Evolutionary conservation across 116 monocot genomes (phyloP), one percentile per base, ranked within the genome.

Genomic region (Posidonia oceanica): DNA sequence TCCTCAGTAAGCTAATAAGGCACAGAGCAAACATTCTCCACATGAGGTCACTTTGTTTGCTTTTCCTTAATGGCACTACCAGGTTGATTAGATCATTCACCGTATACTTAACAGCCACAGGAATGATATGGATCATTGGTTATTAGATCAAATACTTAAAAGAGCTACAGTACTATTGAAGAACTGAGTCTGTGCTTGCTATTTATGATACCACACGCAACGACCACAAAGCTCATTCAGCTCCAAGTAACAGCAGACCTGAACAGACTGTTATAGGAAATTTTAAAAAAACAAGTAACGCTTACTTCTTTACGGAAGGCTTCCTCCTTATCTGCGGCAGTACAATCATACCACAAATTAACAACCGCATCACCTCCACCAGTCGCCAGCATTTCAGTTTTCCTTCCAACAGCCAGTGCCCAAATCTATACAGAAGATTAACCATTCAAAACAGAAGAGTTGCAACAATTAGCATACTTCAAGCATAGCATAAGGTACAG

Each of bases 311-410:
- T 98, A 70, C 71, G 80, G 41, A 92, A 85, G 67, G 80, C 83
- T 83, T 89, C 97, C 74, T 87, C 79, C 79, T 87, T 90, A 54
- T 90, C 93, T 51, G 74, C 70, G 76, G 87, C 79, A 76, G 97
- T 93, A 39, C 70, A 82, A 44, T 98, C 97, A 80, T 87, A 69
- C 97, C 97, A 97, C 56, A 97, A 74, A 80, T 89, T 97, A 57
- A 98, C 66, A 54, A 83, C 23, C 5, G 90, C 83, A 79, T 98
- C 97, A 66, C 83, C 83, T 58, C 97, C 97, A 68, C 93, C 97
- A 75, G 90, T 98, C 40, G 90, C 87, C 60, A 98, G 76, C 86
- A 87, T 85, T 85, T 98, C 97, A 44, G 93, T 87, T 71, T 90
- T 90, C 76, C 70, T 98, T 41, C 87, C 90, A 74, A 90, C 79